Conservation (phyloP, 2,329 filamentous ascomycete species). For the Trichoderma atroviride region DNA sequence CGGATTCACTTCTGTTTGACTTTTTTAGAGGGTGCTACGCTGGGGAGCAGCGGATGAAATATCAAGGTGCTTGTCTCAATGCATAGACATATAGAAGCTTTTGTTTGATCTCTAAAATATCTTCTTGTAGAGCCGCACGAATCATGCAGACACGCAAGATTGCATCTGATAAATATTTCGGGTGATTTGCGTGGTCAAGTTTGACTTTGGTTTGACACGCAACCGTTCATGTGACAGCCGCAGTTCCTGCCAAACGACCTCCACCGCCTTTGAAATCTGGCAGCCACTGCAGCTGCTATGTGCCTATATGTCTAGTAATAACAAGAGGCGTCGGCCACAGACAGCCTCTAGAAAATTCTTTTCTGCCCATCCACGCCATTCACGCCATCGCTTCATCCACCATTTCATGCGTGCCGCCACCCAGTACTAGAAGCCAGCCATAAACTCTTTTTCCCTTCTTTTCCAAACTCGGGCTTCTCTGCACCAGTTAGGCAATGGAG, state of each 20-base stretch:
- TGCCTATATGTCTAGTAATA: no score
- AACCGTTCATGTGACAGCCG: no score
- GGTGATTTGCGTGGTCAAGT: not conserved
- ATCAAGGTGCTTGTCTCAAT: not conserved
- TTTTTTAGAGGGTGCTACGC: not conserved
- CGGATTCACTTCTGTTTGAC: conserved; percentile 12
- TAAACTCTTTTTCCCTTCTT: not conserved
- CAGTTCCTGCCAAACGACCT: not conserved
- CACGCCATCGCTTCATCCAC: not conserved
- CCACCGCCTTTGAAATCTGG: not conserved
- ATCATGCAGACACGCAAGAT: not conserved
- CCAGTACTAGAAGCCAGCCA: not conserved
- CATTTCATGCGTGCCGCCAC: not conserved
- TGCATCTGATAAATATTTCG: not conserved
- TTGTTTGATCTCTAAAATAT: not conserved
- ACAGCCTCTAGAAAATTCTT: not conserved
- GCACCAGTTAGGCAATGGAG: not conserved
- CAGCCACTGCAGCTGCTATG: not conserved
- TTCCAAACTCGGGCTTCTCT: not conserved
- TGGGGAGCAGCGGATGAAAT: not conserved
- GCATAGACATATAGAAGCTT: not conserved
- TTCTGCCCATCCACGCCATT: not conserved
- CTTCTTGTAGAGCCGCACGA: not conserved
- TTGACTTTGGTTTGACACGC: not conserved
- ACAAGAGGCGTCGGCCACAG: not conserved